Conservation (phyloP, 805 yeast genomes). For the Kuraishia piskuri region DNA sequence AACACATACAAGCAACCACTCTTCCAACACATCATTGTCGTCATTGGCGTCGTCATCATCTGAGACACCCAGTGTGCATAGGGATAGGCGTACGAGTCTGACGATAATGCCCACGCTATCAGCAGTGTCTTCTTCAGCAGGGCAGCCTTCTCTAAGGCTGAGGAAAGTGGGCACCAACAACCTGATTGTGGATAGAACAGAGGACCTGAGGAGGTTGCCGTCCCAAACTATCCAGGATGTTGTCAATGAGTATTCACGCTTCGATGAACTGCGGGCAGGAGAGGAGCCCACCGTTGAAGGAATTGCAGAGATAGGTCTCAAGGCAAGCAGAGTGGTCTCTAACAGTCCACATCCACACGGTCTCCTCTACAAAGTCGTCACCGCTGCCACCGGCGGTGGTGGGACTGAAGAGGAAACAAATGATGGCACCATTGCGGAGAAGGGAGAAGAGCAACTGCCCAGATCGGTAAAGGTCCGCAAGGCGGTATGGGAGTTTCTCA, state of each 20-base stretch:
- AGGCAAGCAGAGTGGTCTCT: not conserved
- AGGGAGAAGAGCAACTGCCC: not conserved
- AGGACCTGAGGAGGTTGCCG: conserved; percentile 1
- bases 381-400: not conserved
- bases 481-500: not conserved
- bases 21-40: not conserved
- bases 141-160: not conserved
- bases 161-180: conserved; percentile 4
- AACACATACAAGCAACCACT: not conserved
- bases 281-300: conserved; percentile 10
- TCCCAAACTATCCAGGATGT: conserved; percentile 37
- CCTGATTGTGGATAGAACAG: conserved; percentile 8
- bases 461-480: not conserved
- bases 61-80: not conserved
- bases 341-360: not conserved
- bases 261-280: conserved; percentile 22
- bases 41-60: not conserved
- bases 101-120: not conserved
- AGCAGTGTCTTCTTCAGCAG: not conserved
- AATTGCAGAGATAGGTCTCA: conserved; percentile 8
- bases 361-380: not conserved
- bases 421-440: not conserved
- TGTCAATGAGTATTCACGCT: conserved; percentile 44
- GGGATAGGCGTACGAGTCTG: not conserved
- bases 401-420: not conserved